Conservation (phyloP, 352 stramenopile species). For the Elongisporangium anandrum region DNA sequence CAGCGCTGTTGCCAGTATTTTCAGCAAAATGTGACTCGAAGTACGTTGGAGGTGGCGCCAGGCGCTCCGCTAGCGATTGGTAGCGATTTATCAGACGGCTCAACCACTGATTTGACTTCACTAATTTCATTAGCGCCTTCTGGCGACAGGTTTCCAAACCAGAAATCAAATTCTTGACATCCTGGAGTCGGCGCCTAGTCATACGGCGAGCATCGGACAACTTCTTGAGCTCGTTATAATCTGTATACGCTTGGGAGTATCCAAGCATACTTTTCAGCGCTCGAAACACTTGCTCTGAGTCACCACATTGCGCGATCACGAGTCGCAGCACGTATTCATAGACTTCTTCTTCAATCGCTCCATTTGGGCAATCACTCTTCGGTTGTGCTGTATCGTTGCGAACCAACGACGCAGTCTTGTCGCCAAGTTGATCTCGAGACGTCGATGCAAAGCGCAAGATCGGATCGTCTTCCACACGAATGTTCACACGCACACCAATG, state of each 20-base stretch:
- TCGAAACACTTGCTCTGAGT: conserved; percentile 27
- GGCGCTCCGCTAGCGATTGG: conserved; percentile 9
- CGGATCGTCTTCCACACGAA: conserved; percentile 55
- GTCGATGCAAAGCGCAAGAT: conserved; percentile 59
- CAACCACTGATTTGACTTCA: conserved; percentile 12
- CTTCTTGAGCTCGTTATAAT: conserved; percentile 35
- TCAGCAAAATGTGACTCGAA: conserved; percentile 6
- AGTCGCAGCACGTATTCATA: conserved; percentile 33
- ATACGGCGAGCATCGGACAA: conserved; percentile 11
- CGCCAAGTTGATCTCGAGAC: conserved; percentile 15
- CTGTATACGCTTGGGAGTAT: conserved; percentile 28
- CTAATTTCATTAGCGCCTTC: conserved; percentile 1
- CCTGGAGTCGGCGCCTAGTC: conserved; percentile 7
- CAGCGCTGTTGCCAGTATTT: not conserved
- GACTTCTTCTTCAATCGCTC: conserved; percentile 28
- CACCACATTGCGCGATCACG: conserved; percentile 23
- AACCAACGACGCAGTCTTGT: conserved; percentile 13
- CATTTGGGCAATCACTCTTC: not conserved
- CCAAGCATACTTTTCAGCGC: conserved; percentile 27
- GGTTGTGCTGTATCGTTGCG: conserved; percentile 5
- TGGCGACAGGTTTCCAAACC: not conserved
- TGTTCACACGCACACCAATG: conserved; percentile 29
- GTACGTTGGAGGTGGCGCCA: conserved; percentile 5
- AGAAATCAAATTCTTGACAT: conserved; percentile 9
- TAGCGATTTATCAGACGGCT: conserved; percentile 11